Percentiles rank a stretch among this genome's conserved stretches.
Conservation (phyloP, 2,329 filamentous ascomycete genomes). For the Chaetomiaceae sp. region DNA sequence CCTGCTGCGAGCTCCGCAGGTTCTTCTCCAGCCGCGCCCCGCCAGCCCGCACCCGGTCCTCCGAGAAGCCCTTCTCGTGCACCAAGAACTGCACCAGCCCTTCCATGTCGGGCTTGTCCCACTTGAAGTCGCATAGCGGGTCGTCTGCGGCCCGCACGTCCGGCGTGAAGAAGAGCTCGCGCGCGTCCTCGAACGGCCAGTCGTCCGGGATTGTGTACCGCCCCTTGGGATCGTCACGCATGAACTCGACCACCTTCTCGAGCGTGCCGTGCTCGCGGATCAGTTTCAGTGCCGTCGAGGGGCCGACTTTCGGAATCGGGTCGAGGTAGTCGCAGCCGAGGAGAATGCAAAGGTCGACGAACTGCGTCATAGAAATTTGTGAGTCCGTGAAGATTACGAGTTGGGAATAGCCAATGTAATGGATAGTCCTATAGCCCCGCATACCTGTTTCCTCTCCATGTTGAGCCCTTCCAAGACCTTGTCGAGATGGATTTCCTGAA, state of each 20-base stretch:
- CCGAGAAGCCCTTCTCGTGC: constrained; percentile 91
- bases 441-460: constrained; percentile 80
- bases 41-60: constrained; percentile 79
- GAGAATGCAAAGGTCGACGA: constrained; percentile 95
- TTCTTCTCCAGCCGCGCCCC: constrained; percentile 81
- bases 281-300: constrained; percentile 83
- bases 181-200: constrained; percentile 91
- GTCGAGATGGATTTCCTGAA: constrained; percentile 87
- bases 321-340: constrained; percentile 98
- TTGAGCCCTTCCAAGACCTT: constrained; percentile 78
- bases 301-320: constrained; percentile 89
- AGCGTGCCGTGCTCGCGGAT: constrained; percentile 87
- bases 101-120: constrained; percentile 88
- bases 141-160: constrained; percentile 81
- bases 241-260: constrained; percentile 77
- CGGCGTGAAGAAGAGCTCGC: constrained; percentile 84
- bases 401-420: constrained; percentile 23
- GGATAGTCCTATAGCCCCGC: neutral
- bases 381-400: too few species aligned
- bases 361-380: constrained; percentile 53
- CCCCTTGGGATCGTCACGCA: constrained; percentile 68
- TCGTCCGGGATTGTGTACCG: constrained; percentile 89
- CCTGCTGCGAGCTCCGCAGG: constrained; percentile 84
- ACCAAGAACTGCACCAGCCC: constrained; percentile 87
- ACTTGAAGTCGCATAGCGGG: constrained; percentile 91